phyloP scores from a whole-genome alignment of 176 grass and related monocot species.

The Rhynchospora breviuscula region DNA sequence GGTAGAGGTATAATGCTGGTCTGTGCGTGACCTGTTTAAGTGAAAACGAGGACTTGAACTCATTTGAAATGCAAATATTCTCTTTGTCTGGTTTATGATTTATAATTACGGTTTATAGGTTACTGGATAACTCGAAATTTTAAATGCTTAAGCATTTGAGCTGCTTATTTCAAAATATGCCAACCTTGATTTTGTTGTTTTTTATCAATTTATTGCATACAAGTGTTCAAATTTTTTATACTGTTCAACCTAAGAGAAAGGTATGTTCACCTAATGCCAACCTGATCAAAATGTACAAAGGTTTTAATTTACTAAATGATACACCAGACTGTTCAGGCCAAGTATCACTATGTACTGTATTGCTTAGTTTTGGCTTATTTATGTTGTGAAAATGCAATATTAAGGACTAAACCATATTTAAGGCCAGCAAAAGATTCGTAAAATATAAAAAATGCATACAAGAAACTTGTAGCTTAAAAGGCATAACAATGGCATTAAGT shows the following conservation, averaged over 20 bases:
- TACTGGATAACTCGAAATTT: neutral
- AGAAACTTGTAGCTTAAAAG: neutral
- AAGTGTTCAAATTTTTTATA: neutral
- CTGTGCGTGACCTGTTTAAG: neutral
- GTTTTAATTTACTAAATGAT: neutral
- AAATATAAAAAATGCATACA: neutral
- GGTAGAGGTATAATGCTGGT: constrained; percentile 1
- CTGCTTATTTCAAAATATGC: neutral
- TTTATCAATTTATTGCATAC: neutral
- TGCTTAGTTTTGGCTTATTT: neutral
- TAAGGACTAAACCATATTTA: neutral
- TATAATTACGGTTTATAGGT: neutral
- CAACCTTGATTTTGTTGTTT: neutral
- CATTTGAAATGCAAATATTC: neutral
- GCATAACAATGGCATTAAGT: constrained; percentile 12
- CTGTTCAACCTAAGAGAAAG: neutral
- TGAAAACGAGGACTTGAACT: neutral
- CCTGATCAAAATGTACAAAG: neutral
- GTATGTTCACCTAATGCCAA: neutral
- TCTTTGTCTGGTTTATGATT: constrained; percentile 6
- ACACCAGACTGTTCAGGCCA: neutral
- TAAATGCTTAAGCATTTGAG: constrained; percentile 5
- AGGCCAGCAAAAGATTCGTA: neutral
- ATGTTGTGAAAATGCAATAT: neutral
- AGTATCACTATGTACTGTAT: neutral